Evolutionary conservation across 2,329 filamentous ascomycete genomes (phyloP), one percentile per base, ranked within the genome.

Genomic region (Penicillium sp.): DNA sequence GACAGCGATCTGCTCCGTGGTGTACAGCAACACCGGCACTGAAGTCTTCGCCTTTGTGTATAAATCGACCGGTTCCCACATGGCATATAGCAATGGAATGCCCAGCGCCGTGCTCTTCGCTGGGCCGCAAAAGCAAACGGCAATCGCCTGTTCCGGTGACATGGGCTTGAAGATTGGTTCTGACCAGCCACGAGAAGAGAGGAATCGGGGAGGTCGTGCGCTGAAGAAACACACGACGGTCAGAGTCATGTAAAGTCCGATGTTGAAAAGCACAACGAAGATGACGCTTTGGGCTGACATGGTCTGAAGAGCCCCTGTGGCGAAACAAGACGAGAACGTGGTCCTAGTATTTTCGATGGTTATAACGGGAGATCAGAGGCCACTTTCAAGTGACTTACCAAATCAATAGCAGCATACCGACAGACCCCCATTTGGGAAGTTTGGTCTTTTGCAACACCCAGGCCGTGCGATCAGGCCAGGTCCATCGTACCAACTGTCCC

Each of bases 41-140:
- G 68, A 71, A 2, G 66, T 69, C 45, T 66, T 70, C 2, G 69
- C 66, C 50, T 70, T 69, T 24, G 61, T 56, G 28, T 60, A 66
- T 4, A 71, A 52, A 44, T 69, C 64, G 25, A 70, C 46, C 1
- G 61, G 61, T 3, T 57, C 47, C 62, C 66, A 89, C 80, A 89
- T 88, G 50, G 85, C 80, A 28, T 81, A 80, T 44, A 81, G 77
- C 25, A 89, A 65, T 0, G 86, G 86, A 6, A 89, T 85, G 0
- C 85, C 84, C 49, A 89, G 74, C 2, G 81, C 83, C 1, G 84
- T 84, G 2, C 85, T 87, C 68, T 89, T 89, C 12, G 85, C 85
- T 0, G 86, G 84, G 24, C 82, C 83, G 59, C 84, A 88, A 66
- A 88, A 88, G 58, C 84, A 88, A 12, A 87, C 80, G 0, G 86